Base-by-base conservation (phyloP, 2,329 filamentous ascomycete species). In the Bipolaris victoriae region DNA sequence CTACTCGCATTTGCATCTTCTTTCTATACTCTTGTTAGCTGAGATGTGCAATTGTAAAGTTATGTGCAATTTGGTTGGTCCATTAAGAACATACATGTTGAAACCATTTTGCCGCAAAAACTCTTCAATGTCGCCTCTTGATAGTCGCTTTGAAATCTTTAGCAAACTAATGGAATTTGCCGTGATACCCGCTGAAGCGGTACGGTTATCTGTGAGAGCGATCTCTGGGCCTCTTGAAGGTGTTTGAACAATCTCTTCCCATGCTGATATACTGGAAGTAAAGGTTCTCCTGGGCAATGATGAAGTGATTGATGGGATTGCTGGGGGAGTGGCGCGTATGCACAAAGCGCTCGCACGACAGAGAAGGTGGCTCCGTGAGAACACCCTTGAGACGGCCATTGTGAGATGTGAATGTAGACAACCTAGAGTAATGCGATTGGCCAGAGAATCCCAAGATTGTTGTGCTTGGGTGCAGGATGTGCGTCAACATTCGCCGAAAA, bases 381-480 rank as follows among this genome's bases (percentile, higher is more conserved):
- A 18, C 4, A 52, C 24, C 39, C 64, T 61, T 13, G 60, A 40
- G 15, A 64, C 50, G n/a, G 67, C 52, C 68, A 70, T 69, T 31
- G 18, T 22, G 29, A 24, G 22, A 11, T 16, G 11, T 31, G 36
- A n/a, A 11, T 39, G 26, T 29, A 10, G 18, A 11, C n/a, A 36
- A 36, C 18, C 26, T 18, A 11, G n/a, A 29, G 18, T 26, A 36
- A 41, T n/a, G 40, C 6, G 10, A 46, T 36, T 43, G 29, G 15
- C 40, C 5, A 36, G 29, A 43, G 16, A 24, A 18, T 29, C 11
- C 20, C 10, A 15, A 6, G 16, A 20, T 5, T 16, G 49, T 39
- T 29, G 46, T 49, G 46, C 33, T 49, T 16, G 35, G 35, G 43
- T 29, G 46, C 35, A 37, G 35, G 35, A 29, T 18, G 39, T 33